phyloP scores from a whole-genome alignment of 2,329 filamentous ascomycete genomes.

The Venturia aucupariae region DNA sequence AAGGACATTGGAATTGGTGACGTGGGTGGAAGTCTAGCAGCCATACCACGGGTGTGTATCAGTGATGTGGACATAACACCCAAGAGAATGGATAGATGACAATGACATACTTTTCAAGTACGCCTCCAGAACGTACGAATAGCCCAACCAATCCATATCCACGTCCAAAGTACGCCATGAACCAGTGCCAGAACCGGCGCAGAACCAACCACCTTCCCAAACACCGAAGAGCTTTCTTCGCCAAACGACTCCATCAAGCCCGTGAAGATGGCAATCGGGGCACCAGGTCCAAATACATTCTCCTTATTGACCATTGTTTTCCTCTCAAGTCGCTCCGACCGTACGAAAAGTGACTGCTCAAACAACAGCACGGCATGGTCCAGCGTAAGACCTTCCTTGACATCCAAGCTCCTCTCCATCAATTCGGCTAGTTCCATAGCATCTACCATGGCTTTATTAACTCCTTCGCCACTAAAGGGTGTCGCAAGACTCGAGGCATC shows the following conservation, averaged over 20 bases:
- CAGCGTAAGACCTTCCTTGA: neutral
- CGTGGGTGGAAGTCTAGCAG: neutral
- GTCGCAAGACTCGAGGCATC: conserved; percentile 53
- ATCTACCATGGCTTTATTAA: conserved; percentile 50
- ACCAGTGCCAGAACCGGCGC: neutral
- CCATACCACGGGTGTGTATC: neutral
- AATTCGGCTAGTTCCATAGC: conserved; percentile 38
- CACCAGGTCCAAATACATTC: neutral
- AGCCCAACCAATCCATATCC: neutral
- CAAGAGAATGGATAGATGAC: no score
- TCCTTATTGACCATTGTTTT: conserved; percentile 10
- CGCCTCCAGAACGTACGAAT: neutral
- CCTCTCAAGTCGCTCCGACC: neutral
- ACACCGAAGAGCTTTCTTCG: neutral
- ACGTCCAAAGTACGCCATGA: neutral
- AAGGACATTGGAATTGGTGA: neutral
- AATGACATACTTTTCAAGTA: neutral
- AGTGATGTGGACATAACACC: neutral
- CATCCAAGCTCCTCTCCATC: conserved; percentile 7
- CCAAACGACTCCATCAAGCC: neutral
- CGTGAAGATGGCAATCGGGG: neutral
- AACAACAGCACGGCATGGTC: conserved; percentile 1
- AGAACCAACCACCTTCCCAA: neutral
- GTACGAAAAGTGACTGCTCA: conserved; percentile 12
- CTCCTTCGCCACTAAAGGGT: conserved; percentile 49